Evolutionary conservation across 768 basidiomycete species (phyloP).

Genomic region (Kwoniella dejecticola): DNA sequence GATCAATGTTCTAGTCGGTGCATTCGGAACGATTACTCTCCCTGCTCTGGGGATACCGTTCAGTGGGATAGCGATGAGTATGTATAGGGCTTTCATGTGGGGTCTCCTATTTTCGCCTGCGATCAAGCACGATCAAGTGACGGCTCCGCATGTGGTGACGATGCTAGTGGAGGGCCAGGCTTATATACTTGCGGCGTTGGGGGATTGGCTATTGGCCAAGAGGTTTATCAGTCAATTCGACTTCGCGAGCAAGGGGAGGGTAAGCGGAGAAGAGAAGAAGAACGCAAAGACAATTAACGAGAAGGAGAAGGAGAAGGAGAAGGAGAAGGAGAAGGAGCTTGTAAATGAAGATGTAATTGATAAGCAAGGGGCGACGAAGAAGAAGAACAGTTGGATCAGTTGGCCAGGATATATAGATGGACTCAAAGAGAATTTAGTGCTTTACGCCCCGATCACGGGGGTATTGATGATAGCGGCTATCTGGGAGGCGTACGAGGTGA

Average conservation of each 20-base stretch:
- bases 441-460: background rate
- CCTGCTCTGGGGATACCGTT: background rate
- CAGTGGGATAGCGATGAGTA: background rate
- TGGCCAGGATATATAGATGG: background rate
- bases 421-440: background rate
- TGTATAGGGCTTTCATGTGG: background rate
- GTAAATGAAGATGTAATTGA: background rate
- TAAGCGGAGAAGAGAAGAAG: background rate
- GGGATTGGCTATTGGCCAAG: background rate
- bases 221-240: no score
- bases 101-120: background rate
- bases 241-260: no score
- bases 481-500: conserved; percentile 1
- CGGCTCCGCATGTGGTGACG: background rate
- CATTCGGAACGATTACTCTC: background rate
- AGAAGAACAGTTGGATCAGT: background rate
- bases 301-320: background rate
- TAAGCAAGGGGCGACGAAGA: background rate
- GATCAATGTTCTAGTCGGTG: background rate
- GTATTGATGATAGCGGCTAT: background rate
- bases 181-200: conserved; percentile 1
- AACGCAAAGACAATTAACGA: background rate
- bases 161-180: background rate
- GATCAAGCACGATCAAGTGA: background rate
- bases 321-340: background rate